phyloP scores from a whole-genome alignment of 192 early-diverging fungal species.

The Phycomyces blakesleeanus region DNA sequence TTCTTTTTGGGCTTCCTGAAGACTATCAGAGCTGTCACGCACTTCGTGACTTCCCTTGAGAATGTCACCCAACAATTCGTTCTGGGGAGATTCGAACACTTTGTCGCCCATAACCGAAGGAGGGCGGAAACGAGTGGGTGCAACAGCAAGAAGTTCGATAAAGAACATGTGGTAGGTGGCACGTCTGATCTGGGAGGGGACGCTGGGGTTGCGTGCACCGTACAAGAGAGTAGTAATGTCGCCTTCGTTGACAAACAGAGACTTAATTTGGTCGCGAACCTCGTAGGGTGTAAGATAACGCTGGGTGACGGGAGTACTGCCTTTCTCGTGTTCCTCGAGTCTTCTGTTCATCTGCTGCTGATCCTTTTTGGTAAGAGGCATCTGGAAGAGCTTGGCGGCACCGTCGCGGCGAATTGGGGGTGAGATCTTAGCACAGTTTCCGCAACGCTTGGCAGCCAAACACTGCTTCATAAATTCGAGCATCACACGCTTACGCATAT shows the following conservation, averaged over 20 bases:
- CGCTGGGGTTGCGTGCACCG: conserved; percentile 58
- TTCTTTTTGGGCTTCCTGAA: conserved; percentile 19
- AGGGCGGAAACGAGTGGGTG: conserved; percentile 93
- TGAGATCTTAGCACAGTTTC: conserved; percentile 58
- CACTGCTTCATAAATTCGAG: conserved; percentile 45
- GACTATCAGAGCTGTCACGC: conserved; percentile 48
- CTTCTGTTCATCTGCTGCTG: conserved; percentile 54
- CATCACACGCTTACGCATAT: conserved; percentile 46
- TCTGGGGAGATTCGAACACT: conserved; percentile 93
- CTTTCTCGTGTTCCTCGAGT: conserved; percentile 29
- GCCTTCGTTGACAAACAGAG: conserved; percentile 77
- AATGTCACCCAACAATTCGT: conserved; percentile 79
- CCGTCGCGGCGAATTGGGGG: conserved; percentile 81
- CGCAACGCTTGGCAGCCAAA: conserved; percentile 48
- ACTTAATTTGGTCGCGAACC: conserved; percentile 71
- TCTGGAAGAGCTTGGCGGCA: conserved; percentile 80
- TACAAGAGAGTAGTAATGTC: conserved; percentile 77
- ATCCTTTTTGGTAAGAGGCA: conserved; percentile 64
- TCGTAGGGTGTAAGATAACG: conserved; percentile 69
- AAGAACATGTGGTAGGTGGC: conserved; percentile 86
- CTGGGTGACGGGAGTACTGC: conserved; percentile 32
- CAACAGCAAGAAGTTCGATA: conserved; percentile 83
- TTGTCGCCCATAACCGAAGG: conserved; percentile 87
- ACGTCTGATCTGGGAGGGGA: conserved; percentile 32
- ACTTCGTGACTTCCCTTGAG: conserved; percentile 75